Evolutionary conservation across 2,329 filamentous ascomycete species (phyloP).

Genomic region (Camillea tinctor): DNA sequence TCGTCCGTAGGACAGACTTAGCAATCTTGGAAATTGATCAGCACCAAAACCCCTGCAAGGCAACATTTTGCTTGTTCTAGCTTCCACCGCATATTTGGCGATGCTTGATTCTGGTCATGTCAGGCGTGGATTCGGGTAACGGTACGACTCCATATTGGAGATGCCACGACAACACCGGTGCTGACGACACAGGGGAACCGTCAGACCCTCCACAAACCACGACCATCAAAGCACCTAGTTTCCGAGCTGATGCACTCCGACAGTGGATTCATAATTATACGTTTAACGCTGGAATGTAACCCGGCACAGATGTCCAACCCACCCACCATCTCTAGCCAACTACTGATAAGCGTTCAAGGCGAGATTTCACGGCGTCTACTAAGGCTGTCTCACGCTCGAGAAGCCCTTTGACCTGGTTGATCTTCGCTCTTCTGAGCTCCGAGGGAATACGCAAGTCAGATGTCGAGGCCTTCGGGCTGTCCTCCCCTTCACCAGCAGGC

Average conservation of each 20-base stretch:
- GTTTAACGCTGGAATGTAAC: slow-evolving; percentile 15
- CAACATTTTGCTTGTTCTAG: slow-evolving; percentile 9
- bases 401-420: slow-evolving; percentile 61
- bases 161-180: slow-evolving; percentile 21
- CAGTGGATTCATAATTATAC: slow-evolving; percentile 20
- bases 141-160: slow-evolving; percentile 18
- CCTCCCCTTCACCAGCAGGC: slow-evolving; percentile 29
- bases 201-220: slow-evolving; percentile 16
- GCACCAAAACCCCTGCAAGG: slow-evolving; percentile 8
- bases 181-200: slow-evolving; percentile 17
- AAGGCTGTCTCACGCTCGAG: slow-evolving; percentile 66
- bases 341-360: slow-evolving; percentile 57
- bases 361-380: slow-evolving; percentile 63
- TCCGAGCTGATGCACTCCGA: slow-evolving; percentile 14
- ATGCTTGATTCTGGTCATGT: slow-evolving; percentile 12
- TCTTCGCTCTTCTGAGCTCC: slow-evolving; percentile 61
- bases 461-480: slow-evolving; percentile 32
- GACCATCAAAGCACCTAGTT: slow-evolving; percentile 18
- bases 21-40: slow-evolving; percentile 15
- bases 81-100: slow-evolving; percentile 16
- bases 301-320: slow-evolving; percentile 4
- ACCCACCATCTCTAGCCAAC: slow-evolving; percentile 17
- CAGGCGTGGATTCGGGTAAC: slow-evolving; percentile 22
- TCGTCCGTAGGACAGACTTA: slow-evolving; percentile 12
- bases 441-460: slow-evolving; percentile 53